Evolutionary conservation across 78 protist species (phyloP), one percentile per base, ranked within the genome.

Genomic region (Bigelowiella natans): DNA sequence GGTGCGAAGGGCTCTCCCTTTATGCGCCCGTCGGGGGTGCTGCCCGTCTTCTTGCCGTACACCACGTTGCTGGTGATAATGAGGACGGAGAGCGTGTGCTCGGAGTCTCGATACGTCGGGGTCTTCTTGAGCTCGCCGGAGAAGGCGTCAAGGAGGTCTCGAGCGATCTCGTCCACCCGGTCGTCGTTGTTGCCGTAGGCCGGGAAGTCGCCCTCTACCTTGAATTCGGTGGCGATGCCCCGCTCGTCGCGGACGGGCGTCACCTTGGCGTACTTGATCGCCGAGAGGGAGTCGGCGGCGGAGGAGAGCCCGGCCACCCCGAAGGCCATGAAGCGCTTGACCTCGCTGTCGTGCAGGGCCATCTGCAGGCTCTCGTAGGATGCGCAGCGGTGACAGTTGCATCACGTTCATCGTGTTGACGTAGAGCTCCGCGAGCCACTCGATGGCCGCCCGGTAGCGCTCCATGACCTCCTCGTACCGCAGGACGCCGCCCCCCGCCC

Each of bases 181-280:
- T 91, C 92, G 88, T 91, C 89, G 88, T 91, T 89, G 88, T 91
- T 91, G 88, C 92, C 92, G 83, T 28, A 91, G 40, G 31, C 39
- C 38, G 92, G 92, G 92, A 37, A 91, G 31, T 84, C 89, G 31
- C 92, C 92, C 83, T 91, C 91, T 63, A 83, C 38, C 36, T 1
- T 3, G 88, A 90, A 90, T 39, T 1, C 92, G 34, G 88, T 83
- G 88, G 51, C 3, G 64, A 90, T 37, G 88, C 89, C 89, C 39
- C 28, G 39, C 64, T 83, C 92, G 88, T 82, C 88, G 63, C 1
- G 29, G 30, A 2, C 26, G 40, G 88, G 87, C 39, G 38, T 30
- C 36, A 90, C 92, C 92, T 83, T 83, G 28, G 88, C 92, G 92
- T 90, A 39, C 88, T 90, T 90, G 40, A 90, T 90, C 40, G 92